A percentile compares a stretch with the other conserved stretches of the same genome.
These are phyloP conservation scores for Eimeria tenella DNA, from an alignment of 169 alveolate genomes.

Conservation along the genomic window DNA sequence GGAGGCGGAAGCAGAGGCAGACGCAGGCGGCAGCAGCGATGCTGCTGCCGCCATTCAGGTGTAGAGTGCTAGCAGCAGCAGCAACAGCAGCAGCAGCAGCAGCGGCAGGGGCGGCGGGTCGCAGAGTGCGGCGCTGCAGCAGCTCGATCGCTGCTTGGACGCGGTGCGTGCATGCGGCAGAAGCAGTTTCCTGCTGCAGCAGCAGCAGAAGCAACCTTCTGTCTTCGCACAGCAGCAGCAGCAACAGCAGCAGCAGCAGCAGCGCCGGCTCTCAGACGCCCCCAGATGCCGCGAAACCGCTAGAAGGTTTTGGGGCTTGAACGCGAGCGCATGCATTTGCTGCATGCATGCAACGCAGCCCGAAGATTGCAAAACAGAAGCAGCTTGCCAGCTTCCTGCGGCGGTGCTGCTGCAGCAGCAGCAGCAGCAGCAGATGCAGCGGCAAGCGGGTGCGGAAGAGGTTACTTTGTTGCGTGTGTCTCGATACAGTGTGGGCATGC, in stretches of 20 bases:
- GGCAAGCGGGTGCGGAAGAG: not conserved
- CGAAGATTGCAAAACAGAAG: too few relatives aligned
- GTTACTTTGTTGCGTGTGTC: not conserved
- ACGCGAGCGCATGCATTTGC: too few relatives aligned
- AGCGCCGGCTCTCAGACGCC: too few relatives aligned
- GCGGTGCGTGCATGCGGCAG: not conserved
- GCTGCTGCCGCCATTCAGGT: not conserved
- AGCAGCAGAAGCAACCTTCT: not conserved
- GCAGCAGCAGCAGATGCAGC: slow-evolving; percentile 20
- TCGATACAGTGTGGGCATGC: too few relatives aligned
- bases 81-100: not conserved
- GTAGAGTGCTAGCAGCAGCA: not conserved
- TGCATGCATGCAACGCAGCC: too few relatives aligned
- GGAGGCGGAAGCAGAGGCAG: not conserved
- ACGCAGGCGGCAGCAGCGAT: not conserved
- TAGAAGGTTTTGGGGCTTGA: too few relatives aligned
- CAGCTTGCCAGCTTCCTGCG: too few relatives aligned
- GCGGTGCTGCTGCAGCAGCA: not conserved
- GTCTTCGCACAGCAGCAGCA: not conserved
- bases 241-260: slow-evolving; percentile 2
- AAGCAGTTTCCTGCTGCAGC: not conserved
- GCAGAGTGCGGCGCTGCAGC: too few relatives aligned
- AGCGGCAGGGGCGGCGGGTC: too few relatives aligned
- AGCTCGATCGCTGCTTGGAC: too few relatives aligned
- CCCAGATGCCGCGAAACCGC: too few relatives aligned